Conservation (phyloP, 1,139 yeast species). For the Blastobotrys serpentis region DNA sequence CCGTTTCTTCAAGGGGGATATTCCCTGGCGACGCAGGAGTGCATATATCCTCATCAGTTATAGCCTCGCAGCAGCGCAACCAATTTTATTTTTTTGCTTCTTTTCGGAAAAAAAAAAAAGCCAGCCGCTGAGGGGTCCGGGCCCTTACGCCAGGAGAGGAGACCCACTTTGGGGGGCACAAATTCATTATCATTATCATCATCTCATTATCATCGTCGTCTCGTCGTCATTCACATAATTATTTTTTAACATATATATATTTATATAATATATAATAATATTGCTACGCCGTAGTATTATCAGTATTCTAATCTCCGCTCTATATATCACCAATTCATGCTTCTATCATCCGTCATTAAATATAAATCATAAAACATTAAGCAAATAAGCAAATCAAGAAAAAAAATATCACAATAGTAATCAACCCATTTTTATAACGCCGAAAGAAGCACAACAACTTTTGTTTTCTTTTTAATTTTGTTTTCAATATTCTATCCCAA, state of each 20-base stretch:
- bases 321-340: conserved; percentile 4
- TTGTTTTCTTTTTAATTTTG: conserved; percentile 15
- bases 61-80: too few relatives aligned
- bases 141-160: too few relatives aligned
- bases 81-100: too few relatives aligned
- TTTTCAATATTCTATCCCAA: conserved; percentile 19
- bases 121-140: too few relatives aligned
- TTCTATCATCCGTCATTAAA: conserved; percentile 3
- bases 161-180: too few relatives aligned
- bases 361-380: conserved; percentile 9
- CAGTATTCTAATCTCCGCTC: conserved; percentile 4
- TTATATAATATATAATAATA: not conserved
- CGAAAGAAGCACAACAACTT: conserved; percentile 12
- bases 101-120: too few relatives aligned
- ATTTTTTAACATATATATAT: not conserved
- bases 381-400: conserved; percentile 14
- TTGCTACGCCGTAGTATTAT: conserved; percentile 3
- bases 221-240: too few relatives aligned
- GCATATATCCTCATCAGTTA: not conserved
- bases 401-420: conserved; percentile 8
- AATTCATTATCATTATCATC: too few relatives aligned
- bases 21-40: conserved; percentile 4
- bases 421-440: conserved; percentile 10
- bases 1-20: conserved; percentile 2
- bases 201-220: too few relatives aligned